Conservation (phyloP, 2,329 filamentous ascomycete genomes). For the Ophiostoma triangulosporum region DNA sequence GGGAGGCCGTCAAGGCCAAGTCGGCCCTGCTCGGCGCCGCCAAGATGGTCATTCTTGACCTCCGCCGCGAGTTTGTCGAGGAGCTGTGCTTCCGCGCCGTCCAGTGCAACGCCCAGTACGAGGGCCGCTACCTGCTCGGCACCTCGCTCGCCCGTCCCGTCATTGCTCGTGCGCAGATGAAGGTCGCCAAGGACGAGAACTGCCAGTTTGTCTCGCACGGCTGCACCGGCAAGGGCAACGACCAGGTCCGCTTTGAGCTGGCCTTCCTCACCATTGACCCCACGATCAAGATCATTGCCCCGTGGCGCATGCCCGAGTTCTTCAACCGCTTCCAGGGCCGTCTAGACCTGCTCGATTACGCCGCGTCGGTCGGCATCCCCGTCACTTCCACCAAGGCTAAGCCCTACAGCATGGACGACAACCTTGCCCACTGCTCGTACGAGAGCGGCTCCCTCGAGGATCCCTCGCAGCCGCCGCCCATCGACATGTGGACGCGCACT, state of each 20-base stretch:
- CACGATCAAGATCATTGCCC: conserved; percentile 58
- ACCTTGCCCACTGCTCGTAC: conserved; percentile 54
- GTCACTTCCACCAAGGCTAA: conserved; percentile 61
- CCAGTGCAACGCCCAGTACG: conserved; percentile 58
- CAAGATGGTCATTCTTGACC: conserved; percentile 49
- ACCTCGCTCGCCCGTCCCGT: conserved; percentile 55
- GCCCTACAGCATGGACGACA: conserved; percentile 46
- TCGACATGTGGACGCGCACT: conserved; percentile 71
- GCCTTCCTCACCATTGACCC: conserved; percentile 34
- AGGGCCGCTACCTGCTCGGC: conserved; percentile 39
- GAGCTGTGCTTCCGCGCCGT: conserved; percentile 70
- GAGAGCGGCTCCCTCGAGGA: conserved; percentile 54
- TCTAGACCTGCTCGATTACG: conserved; percentile 60
- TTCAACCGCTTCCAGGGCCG: conserved; percentile 58
- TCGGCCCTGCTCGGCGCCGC: conserved; percentile 44
- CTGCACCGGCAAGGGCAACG: conserved; percentile 46
- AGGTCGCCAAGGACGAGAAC: conserved; percentile 47
- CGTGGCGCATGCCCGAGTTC: conserved; percentile 58
- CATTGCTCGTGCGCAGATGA: conserved; percentile 54
- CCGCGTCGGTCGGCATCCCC: conserved; percentile 51
- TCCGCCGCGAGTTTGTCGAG: conserved; percentile 64
- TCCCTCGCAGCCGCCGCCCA: conserved; percentile 49
- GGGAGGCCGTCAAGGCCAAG: conserved; percentile 58
- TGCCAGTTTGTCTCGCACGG: conserved; percentile 14
- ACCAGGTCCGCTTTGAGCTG: conserved; percentile 26